Base-by-base conservation (phyloP, 768 basidiomycete species). In the Lentinula raphanica region DNA sequence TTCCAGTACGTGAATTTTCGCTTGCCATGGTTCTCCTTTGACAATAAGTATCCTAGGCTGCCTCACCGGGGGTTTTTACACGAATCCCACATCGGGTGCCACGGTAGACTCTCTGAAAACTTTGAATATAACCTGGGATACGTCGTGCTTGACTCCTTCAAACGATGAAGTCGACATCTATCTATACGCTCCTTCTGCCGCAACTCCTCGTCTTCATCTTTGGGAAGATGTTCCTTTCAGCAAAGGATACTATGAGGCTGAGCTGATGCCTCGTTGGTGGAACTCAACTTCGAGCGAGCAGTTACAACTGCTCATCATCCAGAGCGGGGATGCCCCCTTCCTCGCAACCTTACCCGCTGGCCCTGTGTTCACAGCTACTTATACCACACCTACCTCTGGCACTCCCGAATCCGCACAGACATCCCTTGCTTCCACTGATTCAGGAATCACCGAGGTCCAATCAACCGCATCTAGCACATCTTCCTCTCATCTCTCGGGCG, bases 251-350 rank as follows among this genome's bases (percentile, higher is more conserved):
- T 85, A 83, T 67, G 67, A 75, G 42, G 72, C 82, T 2, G 67
- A 66, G 17, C 67, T 92, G 42, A 67, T 80, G 57, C 84, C 89
- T 1, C 73, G 77, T 19, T 91, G 89, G 88, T 92, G 88, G 87
- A 84, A 88, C 58, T 66, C 80, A 0, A 80, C 84, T 5, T 42
- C 72, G 1, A 66, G 73, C 0, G 68, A 78, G 35, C 64, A 66
- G 1, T 79, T 91, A 17, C 86, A 90, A 64, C 66, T 92, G 58
- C 69, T 73, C 48, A 85, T 91, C 64, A 75, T 90, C 42, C 63
- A 78, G 1, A 63, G 76, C 6, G 80, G 79, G 23, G 60, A 74
- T 5, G 78, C 81, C 2, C 70, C 79, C 3, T 86, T 85, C 74
- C 66, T 81, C 25, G 72, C 76, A 50, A 69, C 74, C 40, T 68